Evolutionary conservation across 352 stramenopile species (phyloP).

Genomic region (Thalassiosira oceanica): DNA sequence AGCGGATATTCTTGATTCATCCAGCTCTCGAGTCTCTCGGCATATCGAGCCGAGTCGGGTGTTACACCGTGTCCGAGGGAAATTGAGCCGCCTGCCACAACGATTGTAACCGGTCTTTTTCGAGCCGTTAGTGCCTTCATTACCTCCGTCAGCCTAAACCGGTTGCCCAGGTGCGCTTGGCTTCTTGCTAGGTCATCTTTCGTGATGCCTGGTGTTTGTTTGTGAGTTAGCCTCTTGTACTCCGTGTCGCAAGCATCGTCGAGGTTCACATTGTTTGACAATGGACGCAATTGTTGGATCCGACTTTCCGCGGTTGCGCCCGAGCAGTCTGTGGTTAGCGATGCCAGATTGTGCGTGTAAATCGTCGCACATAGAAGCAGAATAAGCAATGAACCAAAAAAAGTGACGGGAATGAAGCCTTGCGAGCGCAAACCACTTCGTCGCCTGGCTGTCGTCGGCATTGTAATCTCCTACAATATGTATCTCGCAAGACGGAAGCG

Average conservation of each 20-base stretch:
- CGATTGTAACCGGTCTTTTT: slow-evolving; percentile 30
- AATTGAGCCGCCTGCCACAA: slow-evolving; percentile 57
- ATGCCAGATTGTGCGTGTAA: no score
- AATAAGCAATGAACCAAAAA: no score
- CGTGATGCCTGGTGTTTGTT: slow-evolving; percentile 42
- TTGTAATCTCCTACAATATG: no score
- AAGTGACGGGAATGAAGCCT: no score
- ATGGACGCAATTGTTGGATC: no score
- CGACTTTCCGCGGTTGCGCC: no score
- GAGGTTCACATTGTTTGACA: no score
- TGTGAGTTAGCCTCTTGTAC: slow-evolving; percentile 35
- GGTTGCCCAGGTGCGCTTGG: slow-evolving; percentile 48
- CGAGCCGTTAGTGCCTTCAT: slow-evolving; percentile 22
- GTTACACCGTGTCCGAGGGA: slow-evolving; percentile 52
- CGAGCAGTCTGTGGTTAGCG: no score
- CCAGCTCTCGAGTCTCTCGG: slow-evolving; percentile 50
- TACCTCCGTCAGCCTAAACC: slow-evolving; percentile 35
- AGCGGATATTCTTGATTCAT: slow-evolving; percentile 66
- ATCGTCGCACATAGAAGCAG: no score
- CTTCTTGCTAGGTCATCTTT: slow-evolving; percentile 43
- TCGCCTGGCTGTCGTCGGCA: no score
- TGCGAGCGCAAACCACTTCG: no score
- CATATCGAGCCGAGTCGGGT: slow-evolving; percentile 25
- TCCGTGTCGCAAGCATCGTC: slow-evolving; percentile 47
- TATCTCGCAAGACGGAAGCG: no score